Evolutionary conservation across 2,329 filamentous ascomycete species (phyloP), one percentile per base, ranked within the genome.

Genomic region (Aspergillus puulaauensis): DNA sequence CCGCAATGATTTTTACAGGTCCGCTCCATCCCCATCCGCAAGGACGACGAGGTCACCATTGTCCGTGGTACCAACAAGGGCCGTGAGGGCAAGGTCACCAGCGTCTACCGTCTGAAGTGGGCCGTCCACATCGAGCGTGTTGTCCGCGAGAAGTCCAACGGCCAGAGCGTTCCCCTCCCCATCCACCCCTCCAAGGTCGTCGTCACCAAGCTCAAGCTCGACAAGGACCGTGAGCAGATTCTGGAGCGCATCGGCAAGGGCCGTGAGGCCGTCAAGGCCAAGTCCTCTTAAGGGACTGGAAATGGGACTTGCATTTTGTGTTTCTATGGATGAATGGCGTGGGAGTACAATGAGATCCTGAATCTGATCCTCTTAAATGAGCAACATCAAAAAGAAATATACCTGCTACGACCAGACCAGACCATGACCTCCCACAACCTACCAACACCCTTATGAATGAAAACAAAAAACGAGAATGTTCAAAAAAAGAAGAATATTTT

Each of bases 71-170:
- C 84, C 82, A 90, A 96, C 87, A 98, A 98, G 87, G 95, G 93
- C 77, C 91, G 92, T 75, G 93, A 98, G 85, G 95, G 95, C 85
- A 98, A 98, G 86, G 86, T 99, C 82, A 93, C 89, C 74, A 91
- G 90, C 74, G 93, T 98, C 79, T 99, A 96, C 89, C 91, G 92
- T 80, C 90, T 96, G 76, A 98, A 98, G 83, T 99, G 95, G 83
- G 86, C 92, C 77, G 89, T 99, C 78, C 93, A 98, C 88, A 81
- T 99, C 80, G 93, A 97, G 87, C 91, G 93, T 75, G 89, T 99
- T 78, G 88, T 88, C 80, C 91, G 93, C 78, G 95, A 99, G 82
- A 99, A 99, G 90, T 90, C 87, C 79, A 95, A 92, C 79, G 93
- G 95, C 82, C 93, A 97, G 85, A 90, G 87, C 78, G 93, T 98